Base-by-base conservation (phyloP, 768 basidiomycete species). In the Rhizopogon salebrosus region DNA sequence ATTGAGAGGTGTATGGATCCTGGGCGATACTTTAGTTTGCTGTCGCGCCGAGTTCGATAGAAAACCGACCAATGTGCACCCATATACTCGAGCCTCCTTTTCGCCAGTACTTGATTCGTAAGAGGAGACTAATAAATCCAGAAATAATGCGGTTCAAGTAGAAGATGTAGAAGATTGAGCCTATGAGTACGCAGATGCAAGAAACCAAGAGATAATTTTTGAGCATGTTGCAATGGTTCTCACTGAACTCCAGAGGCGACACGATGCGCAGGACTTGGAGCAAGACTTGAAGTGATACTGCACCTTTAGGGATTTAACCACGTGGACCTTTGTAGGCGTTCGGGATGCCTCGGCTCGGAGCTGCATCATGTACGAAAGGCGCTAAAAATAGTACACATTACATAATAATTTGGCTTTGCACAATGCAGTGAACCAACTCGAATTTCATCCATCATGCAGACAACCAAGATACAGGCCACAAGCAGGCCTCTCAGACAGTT, bases 1-100 rank as follows among this genome's bases (percentile, higher is more conserved):
- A 93, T 72, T 2, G 95, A 95, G 67, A 98, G 82, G 64, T 98
- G 94, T 22, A 95, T 78, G n/a, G 92, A 90, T 20, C 92, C 92
- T 94, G 45, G 16, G 35, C 37, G 26, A 20, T 27, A 35, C 56
- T 48, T 48, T 34, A 52, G 48, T 50, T 24, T 49, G 18, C 7
- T 45, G 35, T 45, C 22, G 31, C 43, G 41, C 35, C 29, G 5
- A 27, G n/a, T 41, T 37, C 20, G 14, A 20, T 52, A 54, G 45
- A 45, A 23, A 23, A 64, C 77, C 56, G 61, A 85, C 92, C 91
- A 51, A 94, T 83, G 64, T 88, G 83, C 48, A 95, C 74, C 87
- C 92, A 95, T 57, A 84, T 77, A 63, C 88, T 88, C n/a, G 82
- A 80, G 35, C 76, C 80, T 48, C 81, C 80, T 53, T 82, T 77